Evolutionary conservation across 2,329 filamentous ascomycete genomes (phyloP).

Genomic region (Botrytis fragariae): DNA sequence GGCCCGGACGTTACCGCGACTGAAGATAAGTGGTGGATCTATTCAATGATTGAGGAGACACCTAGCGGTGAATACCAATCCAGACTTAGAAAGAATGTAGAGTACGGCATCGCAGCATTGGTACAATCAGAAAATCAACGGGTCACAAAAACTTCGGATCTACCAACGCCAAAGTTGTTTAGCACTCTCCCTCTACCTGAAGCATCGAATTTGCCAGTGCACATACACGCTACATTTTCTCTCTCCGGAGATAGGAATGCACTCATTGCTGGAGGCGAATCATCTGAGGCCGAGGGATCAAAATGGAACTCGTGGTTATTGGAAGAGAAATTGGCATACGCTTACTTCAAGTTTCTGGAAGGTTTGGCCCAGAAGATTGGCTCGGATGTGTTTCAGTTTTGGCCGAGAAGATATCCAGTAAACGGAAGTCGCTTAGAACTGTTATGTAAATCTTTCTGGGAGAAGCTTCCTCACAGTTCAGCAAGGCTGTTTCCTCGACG

Average conservation of each 20-base stretch:
- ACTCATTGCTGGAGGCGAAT: constrained; percentile 27
- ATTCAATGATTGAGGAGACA: constrained; percentile 25
- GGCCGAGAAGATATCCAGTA: constrained; percentile 26
- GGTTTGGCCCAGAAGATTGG: constrained; percentile 22
- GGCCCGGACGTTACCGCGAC: background rate
- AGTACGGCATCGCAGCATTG: constrained; percentile 30
- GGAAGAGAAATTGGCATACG: constrained; percentile 25
- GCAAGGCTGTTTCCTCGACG: constrained; percentile 29
- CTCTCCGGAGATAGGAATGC: constrained; percentile 36
- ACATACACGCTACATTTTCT: constrained; percentile 37
- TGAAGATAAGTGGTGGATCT: constrained; percentile 29
- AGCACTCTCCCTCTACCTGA: constrained; percentile 30
- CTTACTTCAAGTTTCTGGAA: constrained; percentile 34
- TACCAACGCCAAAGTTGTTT: constrained; percentile 25
- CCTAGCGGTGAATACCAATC: constrained; percentile 21
- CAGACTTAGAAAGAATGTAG: constrained; percentile 28
- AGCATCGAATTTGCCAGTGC: constrained; percentile 32
- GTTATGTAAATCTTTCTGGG: constrained; percentile 30
- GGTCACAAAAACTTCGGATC: background rate
- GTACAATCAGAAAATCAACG: constrained; percentile 16
- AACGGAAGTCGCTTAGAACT: constrained; percentile 22
- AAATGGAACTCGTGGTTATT: constrained; percentile 35
- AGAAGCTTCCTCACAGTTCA: constrained; percentile 24
- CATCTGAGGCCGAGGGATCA: constrained; percentile 22
- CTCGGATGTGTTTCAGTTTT: constrained; percentile 27